These are phyloP conservation scores for Dioszegia hungarica DNA, from an alignment of 768 basidiomycete genomes.

Conservation along the genomic window DNA sequence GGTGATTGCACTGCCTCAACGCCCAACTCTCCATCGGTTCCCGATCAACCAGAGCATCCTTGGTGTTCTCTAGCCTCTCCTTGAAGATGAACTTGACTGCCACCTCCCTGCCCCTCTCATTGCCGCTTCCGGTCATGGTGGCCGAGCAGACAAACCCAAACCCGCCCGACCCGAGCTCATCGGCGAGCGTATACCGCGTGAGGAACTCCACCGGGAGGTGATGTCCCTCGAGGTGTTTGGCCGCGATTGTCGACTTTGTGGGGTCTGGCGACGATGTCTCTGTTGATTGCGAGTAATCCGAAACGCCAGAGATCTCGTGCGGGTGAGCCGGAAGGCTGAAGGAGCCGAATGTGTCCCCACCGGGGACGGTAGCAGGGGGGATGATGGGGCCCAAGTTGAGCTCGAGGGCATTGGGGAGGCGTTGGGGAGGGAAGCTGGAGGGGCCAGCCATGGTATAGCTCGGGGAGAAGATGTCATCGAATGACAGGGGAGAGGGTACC, in stretches of 20 bases:
- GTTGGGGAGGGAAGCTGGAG: neutral
- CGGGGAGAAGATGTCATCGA: constrained; percentile 10
- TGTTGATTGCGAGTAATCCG: neutral
- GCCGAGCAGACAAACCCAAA: constrained; percentile 95
- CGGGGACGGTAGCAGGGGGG: neutral
- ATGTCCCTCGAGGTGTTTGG: constrained; percentile 22
- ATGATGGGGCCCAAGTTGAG: neutral
- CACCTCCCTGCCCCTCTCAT: constrained; percentile 60
- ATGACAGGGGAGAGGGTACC: neutral
- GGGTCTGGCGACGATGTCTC: neutral
- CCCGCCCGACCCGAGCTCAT: constrained; percentile 73
- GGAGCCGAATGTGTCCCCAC: neutral
- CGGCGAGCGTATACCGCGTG: constrained; percentile 41
- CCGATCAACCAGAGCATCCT: constrained; percentile 22
- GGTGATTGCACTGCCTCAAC: constrained; percentile 65
- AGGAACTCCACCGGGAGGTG: constrained; percentile 36
- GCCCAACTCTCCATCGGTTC: constrained; percentile 74
- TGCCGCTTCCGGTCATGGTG: constrained; percentile 53
- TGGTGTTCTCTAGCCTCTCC: constrained; percentile 55
- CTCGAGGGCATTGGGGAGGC: neutral
- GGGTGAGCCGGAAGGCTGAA: neutral
- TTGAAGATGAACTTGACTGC: constrained; percentile 95
- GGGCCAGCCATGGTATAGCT: neutral
- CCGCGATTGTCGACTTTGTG: constrained; percentile 17
- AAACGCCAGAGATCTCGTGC: neutral